Base-by-base conservation (phyloP, 352 stramenopile genomes). In the Nothophytophthora sp. region DNA sequence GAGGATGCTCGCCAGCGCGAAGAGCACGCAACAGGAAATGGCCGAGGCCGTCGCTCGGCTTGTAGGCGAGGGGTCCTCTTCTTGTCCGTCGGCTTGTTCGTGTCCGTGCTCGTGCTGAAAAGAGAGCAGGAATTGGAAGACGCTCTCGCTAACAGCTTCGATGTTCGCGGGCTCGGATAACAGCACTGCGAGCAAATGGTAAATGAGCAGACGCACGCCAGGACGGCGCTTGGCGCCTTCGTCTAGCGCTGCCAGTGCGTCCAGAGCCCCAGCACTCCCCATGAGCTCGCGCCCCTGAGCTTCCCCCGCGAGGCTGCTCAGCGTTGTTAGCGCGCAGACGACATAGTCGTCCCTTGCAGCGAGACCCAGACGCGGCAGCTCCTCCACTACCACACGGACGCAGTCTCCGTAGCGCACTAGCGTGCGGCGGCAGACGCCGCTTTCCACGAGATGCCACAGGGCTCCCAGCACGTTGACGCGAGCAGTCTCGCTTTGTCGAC, bases 1-100 rank as follows among this genome's bases (percentile, higher is more conserved):
- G n/a, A 89, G 44, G 13, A 89, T 73, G 29, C 71, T 83, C 5
- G 72, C 68, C 15, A 88, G 47, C 1, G 71, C 60, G 54, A 87
- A 87, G 8, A 89, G 66, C 16, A 87, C 74, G 35, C 85, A 90
- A 16, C 74, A 67, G 4, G 78, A 86, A 38, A 76, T 79, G 20
- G 47, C 38, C 36, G 52, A 38, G 9, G 24, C 25, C 5, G 35
- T 41, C 10, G 23, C 30, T 2, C 8, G 42, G 4, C 11, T 38
- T 11, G 33, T 32, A 7, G 4, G 4, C 12, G 29, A 10, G 29
- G 29, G 10, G 5, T 35, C 29, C 29, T 16, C 4, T 5, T 35
- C 10, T 3, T 15, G 9, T 23, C 24, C 15, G 29, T 16, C 16
- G 10, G 28, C 20, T 5, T 29, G 27, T 4, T 3, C 20, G 25